Conservation (phyloP, 2,329 filamentous ascomycete genomes). For the Balansia obtecta region DNA sequence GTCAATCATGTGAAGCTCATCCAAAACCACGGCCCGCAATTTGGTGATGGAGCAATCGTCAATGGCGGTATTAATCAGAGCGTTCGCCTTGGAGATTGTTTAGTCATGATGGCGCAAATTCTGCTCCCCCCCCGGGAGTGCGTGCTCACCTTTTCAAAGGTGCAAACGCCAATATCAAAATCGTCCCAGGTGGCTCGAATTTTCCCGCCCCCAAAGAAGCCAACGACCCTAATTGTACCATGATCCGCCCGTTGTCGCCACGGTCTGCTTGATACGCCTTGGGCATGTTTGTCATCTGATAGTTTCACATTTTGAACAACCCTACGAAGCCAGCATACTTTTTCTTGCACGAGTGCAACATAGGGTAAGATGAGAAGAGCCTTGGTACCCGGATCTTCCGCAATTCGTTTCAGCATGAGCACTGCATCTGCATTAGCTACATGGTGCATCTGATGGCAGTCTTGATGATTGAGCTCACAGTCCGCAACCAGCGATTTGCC, state of each 20-base stretch:
- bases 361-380: conserved; percentile 64
- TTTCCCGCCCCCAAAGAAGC: conserved; percentile 65
- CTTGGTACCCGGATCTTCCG: conserved; percentile 51
- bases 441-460: not conserved
- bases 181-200: conserved; percentile 56
- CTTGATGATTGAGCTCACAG: conserved; percentile 19
- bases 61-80: conserved; percentile 60
- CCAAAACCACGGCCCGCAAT: conserved; percentile 55
- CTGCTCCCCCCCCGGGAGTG: not conserved
- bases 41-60: conserved; percentile 55
- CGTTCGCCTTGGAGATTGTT: conserved; percentile 46
- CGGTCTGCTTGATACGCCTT: conserved; percentile 25
- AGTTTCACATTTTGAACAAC: conserved; percentile 41
- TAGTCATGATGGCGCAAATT: not conserved
- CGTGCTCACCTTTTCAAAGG: conserved; percentile 53
- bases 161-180: conserved; percentile 68
- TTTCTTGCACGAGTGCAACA: conserved; percentile 70
- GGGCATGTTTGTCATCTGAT: conserved; percentile 16
- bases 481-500: conserved; percentile 67
- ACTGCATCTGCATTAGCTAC: conserved; percentile 25
- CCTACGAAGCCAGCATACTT: conserved; percentile 59
- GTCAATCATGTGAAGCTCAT: conserved; percentile 74
- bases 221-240: conserved; percentile 50
- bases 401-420: conserved; percentile 58
- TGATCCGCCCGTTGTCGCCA: conserved; percentile 45